Percentiles rank a stretch among this genome's conserved stretches.
phyloP scores from a whole-genome alignment of 345 rosid species.

The Eucalyptus shirleyi region DNA sequence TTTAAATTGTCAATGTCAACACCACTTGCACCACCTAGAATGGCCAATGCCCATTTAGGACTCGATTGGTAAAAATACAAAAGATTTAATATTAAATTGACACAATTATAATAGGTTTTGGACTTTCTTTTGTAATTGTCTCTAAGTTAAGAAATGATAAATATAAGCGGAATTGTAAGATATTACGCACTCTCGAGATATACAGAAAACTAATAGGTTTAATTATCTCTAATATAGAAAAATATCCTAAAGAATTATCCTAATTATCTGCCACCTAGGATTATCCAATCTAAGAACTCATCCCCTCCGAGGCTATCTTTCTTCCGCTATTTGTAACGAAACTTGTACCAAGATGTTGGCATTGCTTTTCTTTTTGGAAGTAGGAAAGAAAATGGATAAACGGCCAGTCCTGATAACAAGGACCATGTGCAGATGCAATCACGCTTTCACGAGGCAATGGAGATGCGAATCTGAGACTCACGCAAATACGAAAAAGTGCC shows the following conservation, averaged over 20 bases:
- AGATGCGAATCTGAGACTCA: neutral
- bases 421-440: neutral
- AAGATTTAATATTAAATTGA: rapidly evolving
- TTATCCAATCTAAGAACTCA: neutral
- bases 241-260: too few species aligned
- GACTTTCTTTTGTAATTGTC: too few species aligned
- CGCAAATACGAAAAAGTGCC: neutral
- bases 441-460: neutral
- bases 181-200: too few species aligned
- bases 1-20: rapidly evolving
- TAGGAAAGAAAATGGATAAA: neutral
- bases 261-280: too few species aligned
- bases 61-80: too few species aligned
- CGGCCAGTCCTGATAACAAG: neutral
- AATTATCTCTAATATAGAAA: too few species aligned
- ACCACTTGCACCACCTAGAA: rapidly evolving
- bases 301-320: neutral
- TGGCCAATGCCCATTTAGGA: too few species aligned
- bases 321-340: neutral
- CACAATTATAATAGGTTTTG: too few species aligned
- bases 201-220: too few species aligned
- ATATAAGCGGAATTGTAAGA: too few species aligned
- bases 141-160: rapidly evolving
- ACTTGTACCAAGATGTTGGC: neutral
- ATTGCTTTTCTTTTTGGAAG: neutral